These are phyloP conservation scores for Pterocarpus santalinus DNA, from an alignment of 306 rosid species.

Conservation along the genomic window DNA sequence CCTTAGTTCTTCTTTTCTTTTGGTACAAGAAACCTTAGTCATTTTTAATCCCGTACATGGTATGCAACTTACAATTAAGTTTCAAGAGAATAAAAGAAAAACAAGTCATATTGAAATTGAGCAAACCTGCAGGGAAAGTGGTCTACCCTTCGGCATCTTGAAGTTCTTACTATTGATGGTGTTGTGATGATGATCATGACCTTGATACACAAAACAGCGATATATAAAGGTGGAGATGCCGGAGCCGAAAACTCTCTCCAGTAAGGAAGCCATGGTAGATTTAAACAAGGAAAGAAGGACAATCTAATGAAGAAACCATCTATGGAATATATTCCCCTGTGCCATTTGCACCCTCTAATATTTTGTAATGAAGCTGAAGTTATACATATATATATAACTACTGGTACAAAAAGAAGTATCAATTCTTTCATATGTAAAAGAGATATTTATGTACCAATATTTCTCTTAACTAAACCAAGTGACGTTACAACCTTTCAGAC, in stretches of 20 bases:
- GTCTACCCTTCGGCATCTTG: slow-evolving; percentile 84
- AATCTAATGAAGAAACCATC: slow-evolving; percentile 47
- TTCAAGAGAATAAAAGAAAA: background rate
- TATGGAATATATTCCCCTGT: slow-evolving; percentile 76
- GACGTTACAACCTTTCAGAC: slow-evolving; percentile 57
- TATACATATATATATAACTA: slow-evolving; percentile 41
- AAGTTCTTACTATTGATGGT: slow-evolving; percentile 48
- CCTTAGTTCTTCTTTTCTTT: background rate
- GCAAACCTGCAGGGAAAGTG: slow-evolving; percentile 85
- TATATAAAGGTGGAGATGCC: slow-evolving; percentile 57
- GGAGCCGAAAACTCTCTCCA: slow-evolving; percentile 63
- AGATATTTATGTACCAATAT: slow-evolving; percentile 42
- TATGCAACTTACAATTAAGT: background rate
- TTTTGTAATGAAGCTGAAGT: slow-evolving; percentile 47
- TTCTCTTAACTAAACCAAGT: slow-evolving; percentile 53
- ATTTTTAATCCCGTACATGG: background rate
- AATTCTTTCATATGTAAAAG: slow-evolving; percentile 45
- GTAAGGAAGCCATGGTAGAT: slow-evolving; percentile 65
- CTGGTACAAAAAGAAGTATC: slow-evolving; percentile 42
- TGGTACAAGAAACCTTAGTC: background rate
- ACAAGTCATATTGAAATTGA: background rate
- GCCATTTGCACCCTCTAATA: slow-evolving; percentile 49
- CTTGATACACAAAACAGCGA: slow-evolving; percentile 50
- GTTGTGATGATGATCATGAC: slow-evolving; percentile 30
- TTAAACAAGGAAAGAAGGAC: slow-evolving; percentile 44